Base-by-base conservation (phyloP, 495 filamentous ascomycete genomes). In the Aspergillus sclerotioniger region DNA sequence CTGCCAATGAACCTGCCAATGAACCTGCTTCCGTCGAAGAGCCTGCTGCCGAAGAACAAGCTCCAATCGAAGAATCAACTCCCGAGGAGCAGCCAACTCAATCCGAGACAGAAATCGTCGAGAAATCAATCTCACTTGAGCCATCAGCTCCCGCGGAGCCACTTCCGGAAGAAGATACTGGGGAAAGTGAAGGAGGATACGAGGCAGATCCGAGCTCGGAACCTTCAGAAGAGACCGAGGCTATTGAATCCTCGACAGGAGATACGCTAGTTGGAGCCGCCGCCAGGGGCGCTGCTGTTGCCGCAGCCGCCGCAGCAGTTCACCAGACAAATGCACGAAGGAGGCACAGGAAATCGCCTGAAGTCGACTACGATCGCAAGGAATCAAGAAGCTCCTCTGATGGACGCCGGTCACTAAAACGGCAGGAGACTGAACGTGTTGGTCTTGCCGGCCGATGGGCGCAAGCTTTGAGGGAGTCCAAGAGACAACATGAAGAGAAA, bases 311-410 rank as follows among this genome's bases (percentile, higher is more conserved):
- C 21, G 51, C 59, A 53, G 61, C 21, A 44, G 46, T 25, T 51
- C 62, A 61, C 50, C 47, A 3, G 54, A 48, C 59, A 31, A 54
- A 35, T 20, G 61, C 68, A 8, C 65, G 65, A 41, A 71, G 67
- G 49, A 72, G 65, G 39, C 73, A 70, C 64, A 68, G 63, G 55
- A 71, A 68, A 3, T 65, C 72, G 3, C 16, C 60, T 6, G 58
- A 62, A 0, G 21, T 55, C 4, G 67, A 72, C 6, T 64, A 66
- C 10, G 72, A 76, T 32, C 72, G 70, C 41, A 66, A 70, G 5
- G 60, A 67, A 29, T 74, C 75, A 1, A 78, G 69, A 50, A 67
- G 67, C 25, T 76, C 70, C 0, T 76, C 71, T 1, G 74, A 78
- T 29, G 71, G 68, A n/a, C 67, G 66, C 46, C 63, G 61, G 15